Evolutionary conservation across 2,329 filamentous ascomycete species (phyloP).

Genomic region (Colletotrichum brevisporum): DNA sequence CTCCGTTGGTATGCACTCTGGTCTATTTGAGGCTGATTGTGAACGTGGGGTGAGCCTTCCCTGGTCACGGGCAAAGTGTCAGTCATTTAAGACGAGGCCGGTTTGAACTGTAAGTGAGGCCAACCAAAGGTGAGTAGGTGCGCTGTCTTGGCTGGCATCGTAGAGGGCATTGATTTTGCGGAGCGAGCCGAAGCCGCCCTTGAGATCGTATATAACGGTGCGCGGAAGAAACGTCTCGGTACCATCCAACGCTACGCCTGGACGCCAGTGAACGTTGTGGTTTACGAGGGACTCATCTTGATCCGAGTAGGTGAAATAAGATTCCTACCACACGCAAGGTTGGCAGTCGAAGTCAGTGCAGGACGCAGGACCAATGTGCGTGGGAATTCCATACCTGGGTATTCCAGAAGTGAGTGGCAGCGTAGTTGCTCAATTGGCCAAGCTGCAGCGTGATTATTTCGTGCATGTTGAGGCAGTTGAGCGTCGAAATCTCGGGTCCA

Average conservation of each 20-base stretch:
- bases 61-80: conserved; percentile 53
- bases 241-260: conserved; percentile 85
- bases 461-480: conserved; percentile 74
- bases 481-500: not conserved
- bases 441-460: conserved; percentile 96
- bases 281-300: conserved; percentile 78
- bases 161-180: conserved; percentile 92
- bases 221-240: conserved; percentile 93
- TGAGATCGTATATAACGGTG: conserved; percentile 94
- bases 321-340: conserved; percentile 75
- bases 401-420: conserved; percentile 98
- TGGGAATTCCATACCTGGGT: conserved; percentile 72
- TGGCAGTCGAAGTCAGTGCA: conserved; percentile 14
- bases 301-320: conserved; percentile 91
- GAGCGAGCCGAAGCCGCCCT: conserved; percentile 91
- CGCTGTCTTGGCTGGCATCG: conserved; percentile 61
- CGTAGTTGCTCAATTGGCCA: conserved; percentile 91
- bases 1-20: conserved; percentile 83
- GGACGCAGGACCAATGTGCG: not conserved
- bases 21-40: conserved; percentile 76
- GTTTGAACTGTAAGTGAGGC: conserved; percentile 18
- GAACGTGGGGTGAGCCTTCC: conserved; percentile 77
- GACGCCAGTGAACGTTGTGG: conserved; percentile 90
- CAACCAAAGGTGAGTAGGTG: conserved; percentile 52
- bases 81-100: not conserved